Evolutionary conservation across 1,284 basidiomycete species (phyloP).

Genomic region (Flammula alnicola): DNA sequence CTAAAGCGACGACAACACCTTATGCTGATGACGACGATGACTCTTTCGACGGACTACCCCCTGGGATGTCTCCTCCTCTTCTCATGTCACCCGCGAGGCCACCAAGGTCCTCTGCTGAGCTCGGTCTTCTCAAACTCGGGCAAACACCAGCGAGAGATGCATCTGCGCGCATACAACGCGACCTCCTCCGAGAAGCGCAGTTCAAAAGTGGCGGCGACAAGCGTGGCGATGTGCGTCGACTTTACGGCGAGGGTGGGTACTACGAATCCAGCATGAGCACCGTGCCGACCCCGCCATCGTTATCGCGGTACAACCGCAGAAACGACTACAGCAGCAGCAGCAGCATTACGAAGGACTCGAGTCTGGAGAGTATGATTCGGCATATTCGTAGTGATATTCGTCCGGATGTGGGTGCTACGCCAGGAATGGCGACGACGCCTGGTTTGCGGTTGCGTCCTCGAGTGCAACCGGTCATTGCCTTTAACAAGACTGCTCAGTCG

Average conservation of each 20-base stretch:
- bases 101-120: slow-evolving; percentile 56
- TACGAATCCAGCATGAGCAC: slow-evolving; percentile 67
- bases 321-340: slow-evolving; percentile 50
- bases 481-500: neutral
- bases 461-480: neutral
- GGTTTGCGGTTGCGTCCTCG: slow-evolving; percentile 28
- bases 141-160: slow-evolving; percentile 68
- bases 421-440: slow-evolving; percentile 28
- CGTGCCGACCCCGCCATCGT: slow-evolving; percentile 67
- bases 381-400: slow-evolving; percentile 29
- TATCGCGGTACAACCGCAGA: slow-evolving; percentile 58
- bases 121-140: slow-evolving; percentile 58
- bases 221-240: slow-evolving; percentile 24
- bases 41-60: slow-evolving; percentile 62
- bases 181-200: slow-evolving; percentile 59
- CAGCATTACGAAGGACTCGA: slow-evolving; percentile 52
- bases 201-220: slow-evolving; percentile 35
- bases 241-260: slow-evolving; percentile 27
- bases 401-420: slow-evolving; percentile 28
- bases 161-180: slow-evolving; percentile 65
- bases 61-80: slow-evolving; percentile 85
- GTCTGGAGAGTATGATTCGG: slow-evolving; percentile 47
- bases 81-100: slow-evolving; percentile 85
- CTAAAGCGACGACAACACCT: slow-evolving; percentile 35
- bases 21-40: slow-evolving; percentile 53